Evolutionary conservation across 1,139 yeast genomes (phyloP), one percentile per base, ranked within the genome.

Genomic region (Saccharomyces hybrid): DNA sequence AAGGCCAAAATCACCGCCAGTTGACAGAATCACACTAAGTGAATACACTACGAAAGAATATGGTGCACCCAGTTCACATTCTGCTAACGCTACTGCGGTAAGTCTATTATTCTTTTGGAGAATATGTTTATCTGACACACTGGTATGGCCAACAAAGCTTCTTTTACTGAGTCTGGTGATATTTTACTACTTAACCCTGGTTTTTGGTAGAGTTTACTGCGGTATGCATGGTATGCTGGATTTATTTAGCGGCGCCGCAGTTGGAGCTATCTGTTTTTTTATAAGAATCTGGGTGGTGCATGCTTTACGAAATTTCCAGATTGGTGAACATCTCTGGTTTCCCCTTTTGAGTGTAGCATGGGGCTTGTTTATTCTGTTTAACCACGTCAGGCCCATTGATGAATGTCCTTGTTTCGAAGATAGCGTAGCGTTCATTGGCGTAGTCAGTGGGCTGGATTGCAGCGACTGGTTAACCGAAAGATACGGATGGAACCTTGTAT

Each of bases 181-280:
- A 1, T 48, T 79, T 14, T 90, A 91, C 67, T 86, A 83, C 65
- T 58, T 76, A 27, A 83, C 95, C 9, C 75, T 93, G 59, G 80
- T 88, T 1, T 70, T 82, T 59, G 99, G 99, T 30, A 76, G 99
- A 55, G 69, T 93, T 6, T 93, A 93, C 71, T 91, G 97, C 70
- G 99, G 99, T 4, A 93, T 93, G 99, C 99, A 93, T 71, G 99
- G 99, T 2, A 81, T 88, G 58, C 72, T 88, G 32, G 99, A 93
- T 68, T 76, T 93, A 4, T 53, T 75, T 1, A 71, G 81, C 9
- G 99, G 99, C 2, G 72, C 82, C 0, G 0, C 78, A 0, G 75
- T 89, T 28, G 99, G 99, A 0, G 54, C 73, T 0, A 49, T 69
- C 0, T 73, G 83, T 48, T 78, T 78, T 53, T 51, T 75, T 11